Evolutionary conservation across 2,329 filamentous ascomycete species (phyloP).

Genomic region (Dothidotthia symphoricarpi): DNA sequence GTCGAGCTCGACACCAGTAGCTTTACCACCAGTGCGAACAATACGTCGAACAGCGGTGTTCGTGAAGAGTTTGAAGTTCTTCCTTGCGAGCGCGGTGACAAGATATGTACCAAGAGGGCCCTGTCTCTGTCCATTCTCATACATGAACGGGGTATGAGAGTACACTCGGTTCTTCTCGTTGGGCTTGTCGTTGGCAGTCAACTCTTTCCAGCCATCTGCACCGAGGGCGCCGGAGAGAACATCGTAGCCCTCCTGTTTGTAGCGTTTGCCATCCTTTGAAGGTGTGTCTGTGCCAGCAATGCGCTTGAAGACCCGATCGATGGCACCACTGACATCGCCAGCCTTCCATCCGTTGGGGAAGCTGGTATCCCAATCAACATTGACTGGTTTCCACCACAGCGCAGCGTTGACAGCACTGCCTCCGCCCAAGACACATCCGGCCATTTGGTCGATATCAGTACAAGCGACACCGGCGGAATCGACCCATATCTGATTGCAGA

Average conservation of each 20-base stretch:
- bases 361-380: constrained; percentile 67
- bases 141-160: constrained; percentile 67
- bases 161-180: constrained; percentile 65
- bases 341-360: constrained; percentile 72
- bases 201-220: constrained; percentile 61
- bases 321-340: constrained; percentile 59
- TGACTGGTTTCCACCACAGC: constrained; percentile 66
- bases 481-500: constrained; percentile 69
- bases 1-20: constrained; percentile 69
- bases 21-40: constrained; percentile 60
- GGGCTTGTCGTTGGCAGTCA: constrained; percentile 60
- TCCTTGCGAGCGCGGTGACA: constrained; percentile 56
- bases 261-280: constrained; percentile 64
- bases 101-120: constrained; percentile 72
- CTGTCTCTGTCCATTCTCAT: constrained; percentile 62
- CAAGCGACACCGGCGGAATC: constrained; percentile 65
- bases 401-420: constrained; percentile 66
- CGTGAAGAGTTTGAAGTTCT: constrained; percentile 66
- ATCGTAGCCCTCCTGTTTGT: constrained; percentile 66
- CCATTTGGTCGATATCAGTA: constrained; percentile 69
- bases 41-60: constrained; percentile 67
- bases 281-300: constrained; percentile 68
- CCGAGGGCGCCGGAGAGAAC: constrained; percentile 60
- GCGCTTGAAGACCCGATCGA: constrained; percentile 63
- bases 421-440: constrained; percentile 68